Percentiles rank a stretch among this genome's conserved stretches.
Conservation (phyloP, 371 early-diverging fungal genomes). For the Amoeboradix gromovi region DNA sequence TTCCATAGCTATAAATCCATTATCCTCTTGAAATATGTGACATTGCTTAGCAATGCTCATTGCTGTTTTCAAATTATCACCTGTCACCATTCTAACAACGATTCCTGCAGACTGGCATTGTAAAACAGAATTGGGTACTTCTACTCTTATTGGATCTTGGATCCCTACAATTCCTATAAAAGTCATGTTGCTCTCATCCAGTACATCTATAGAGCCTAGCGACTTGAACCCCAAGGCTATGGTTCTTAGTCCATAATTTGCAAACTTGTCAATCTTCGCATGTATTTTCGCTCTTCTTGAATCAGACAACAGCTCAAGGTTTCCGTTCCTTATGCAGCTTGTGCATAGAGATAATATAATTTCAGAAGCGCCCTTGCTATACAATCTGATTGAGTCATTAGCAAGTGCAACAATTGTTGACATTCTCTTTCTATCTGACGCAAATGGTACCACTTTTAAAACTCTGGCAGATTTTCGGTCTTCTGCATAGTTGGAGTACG, state of each 20-base stretch:
- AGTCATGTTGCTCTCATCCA: slow-evolving; percentile 14
- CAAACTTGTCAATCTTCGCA: slow-evolving; percentile 30
- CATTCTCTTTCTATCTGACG: slow-evolving; percentile 55
- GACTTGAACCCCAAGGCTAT: slow-evolving; percentile 27
- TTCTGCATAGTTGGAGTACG: slow-evolving; percentile 3
- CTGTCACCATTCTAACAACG: slow-evolving; percentile 27
- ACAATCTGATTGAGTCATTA: slow-evolving; percentile 12
- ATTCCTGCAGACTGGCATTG: slow-evolving; percentile 3
- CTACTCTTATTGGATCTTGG: slow-evolving; percentile 5
- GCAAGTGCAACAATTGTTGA: slow-evolving; percentile 12
- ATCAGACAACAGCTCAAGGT: slow-evolving; percentile 12
- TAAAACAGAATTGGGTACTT: slow-evolving; percentile 1
- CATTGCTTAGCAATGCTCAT: slow-evolving; percentile 55
- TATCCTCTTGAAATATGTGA: slow-evolving; percentile 34
- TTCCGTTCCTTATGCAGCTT: slow-evolving; percentile 13
- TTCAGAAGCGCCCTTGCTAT: slow-evolving; percentile 59
- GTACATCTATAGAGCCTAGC: slow-evolving; percentile 6
- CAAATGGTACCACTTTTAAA: slow-evolving; percentile 21
- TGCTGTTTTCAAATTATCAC: slow-evolving; percentile 73
- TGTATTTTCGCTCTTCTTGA: not conserved
- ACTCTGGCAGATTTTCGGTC: not conserved
- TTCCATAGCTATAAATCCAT: slow-evolving; percentile 46
- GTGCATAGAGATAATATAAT: slow-evolving; percentile 34
- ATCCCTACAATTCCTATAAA: slow-evolving; percentile 47
- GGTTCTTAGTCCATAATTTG: slow-evolving; percentile 56